Evolutionary conservation across 306 rosid species (phyloP).

Genomic region (Glycine tomentella): DNA sequence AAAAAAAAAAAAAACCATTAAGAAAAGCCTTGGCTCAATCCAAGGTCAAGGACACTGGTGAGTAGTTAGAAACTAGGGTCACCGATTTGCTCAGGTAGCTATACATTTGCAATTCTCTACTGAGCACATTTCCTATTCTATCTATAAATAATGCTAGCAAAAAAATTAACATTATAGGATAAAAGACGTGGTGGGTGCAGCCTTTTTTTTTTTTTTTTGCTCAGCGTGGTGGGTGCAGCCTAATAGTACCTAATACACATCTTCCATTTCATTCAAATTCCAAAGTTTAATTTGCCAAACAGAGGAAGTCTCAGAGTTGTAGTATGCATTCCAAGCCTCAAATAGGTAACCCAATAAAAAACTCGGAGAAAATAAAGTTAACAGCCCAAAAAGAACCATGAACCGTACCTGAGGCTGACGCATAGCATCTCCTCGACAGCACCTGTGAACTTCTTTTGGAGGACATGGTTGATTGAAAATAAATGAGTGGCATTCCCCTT

Average conservation of each 20-base stretch:
- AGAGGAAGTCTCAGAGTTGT: not conserved
- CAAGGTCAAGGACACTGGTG: constrained; percentile 15
- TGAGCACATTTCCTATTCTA: constrained; percentile 20
- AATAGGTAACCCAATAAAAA: not conserved
- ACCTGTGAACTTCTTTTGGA: constrained; percentile 60
- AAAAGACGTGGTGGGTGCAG: constrained; percentile 18
- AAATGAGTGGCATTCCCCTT: constrained; percentile 38
- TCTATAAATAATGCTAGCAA: constrained; percentile 23
- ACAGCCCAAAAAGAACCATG: too few relatives aligned
- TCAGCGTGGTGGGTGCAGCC: too few relatives aligned
- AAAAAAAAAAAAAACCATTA: not conserved
- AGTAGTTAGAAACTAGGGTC: constrained; percentile 20
- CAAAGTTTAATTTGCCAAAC: constrained; percentile 27
- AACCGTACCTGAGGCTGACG: constrained; percentile 74
- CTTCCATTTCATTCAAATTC: constrained; percentile 39
- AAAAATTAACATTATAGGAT: constrained; percentile 14
- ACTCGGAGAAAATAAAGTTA: too few relatives aligned
- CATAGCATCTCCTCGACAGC: constrained; percentile 69
- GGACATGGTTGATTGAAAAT: constrained; percentile 18
- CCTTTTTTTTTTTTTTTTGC: too few relatives aligned
- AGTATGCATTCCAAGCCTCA: constrained; percentile 20
- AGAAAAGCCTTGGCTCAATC: constrained; percentile 19
- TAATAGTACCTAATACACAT: not conserved
- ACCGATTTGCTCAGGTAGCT: not conserved
- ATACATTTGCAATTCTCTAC: constrained; percentile 7